Evolutionary conservation across 2,329 filamentous ascomycete species (phyloP), one percentile per base, ranked within the genome.

Genomic region (Thyridium curvatum): DNA sequence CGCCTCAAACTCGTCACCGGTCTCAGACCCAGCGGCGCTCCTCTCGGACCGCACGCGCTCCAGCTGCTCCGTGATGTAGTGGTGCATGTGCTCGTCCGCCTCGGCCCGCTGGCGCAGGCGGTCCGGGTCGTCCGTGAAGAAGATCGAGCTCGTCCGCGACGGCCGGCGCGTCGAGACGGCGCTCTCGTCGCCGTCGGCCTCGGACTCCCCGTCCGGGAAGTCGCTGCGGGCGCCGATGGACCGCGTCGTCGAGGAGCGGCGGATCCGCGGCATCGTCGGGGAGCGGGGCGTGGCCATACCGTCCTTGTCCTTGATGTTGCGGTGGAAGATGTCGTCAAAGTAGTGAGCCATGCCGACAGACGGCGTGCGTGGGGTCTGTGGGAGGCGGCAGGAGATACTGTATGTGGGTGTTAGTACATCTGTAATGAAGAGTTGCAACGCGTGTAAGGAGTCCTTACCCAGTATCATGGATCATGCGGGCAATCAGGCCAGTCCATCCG

Each of bases 381-480:
- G 90, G 12, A 95, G 79, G 53, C 90, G 86, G 60, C 90, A 95
- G 58, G 81, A 93, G 56, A 94, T 75, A 49, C 86, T 91, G 48
- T 41, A 32, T 3, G 40, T 17, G 21, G 13, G 37, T 32, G 59
- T 78, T 62, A 79, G 71, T 53, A 42, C 18, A 17, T 4, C 12
- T 39, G 18, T 17, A 15, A 5, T n/a, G n/a, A n/a, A n/a, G n/a
- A n/a, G n/a, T 21, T 9, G 29, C 9, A 21, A 30, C n/a, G 4
- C 32, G 3, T 12, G 34, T 10, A 14, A 34, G 21, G 21, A n/a
- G 6, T 12, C 13, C 82, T 69, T 81, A 93, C 86, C 90, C 91
- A 50, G 91, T 96, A 56, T 97, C 93, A 52, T 97, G 91, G 43
- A 97, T 97, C 79, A 97, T 86, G 64, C 94, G 90, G 18, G 91